A percentile compares a stretch with the other conserved stretches of the same genome.
phyloP scores from a whole-genome alignment of 148 eudicot species.

The Euryodendron excelsum region DNA sequence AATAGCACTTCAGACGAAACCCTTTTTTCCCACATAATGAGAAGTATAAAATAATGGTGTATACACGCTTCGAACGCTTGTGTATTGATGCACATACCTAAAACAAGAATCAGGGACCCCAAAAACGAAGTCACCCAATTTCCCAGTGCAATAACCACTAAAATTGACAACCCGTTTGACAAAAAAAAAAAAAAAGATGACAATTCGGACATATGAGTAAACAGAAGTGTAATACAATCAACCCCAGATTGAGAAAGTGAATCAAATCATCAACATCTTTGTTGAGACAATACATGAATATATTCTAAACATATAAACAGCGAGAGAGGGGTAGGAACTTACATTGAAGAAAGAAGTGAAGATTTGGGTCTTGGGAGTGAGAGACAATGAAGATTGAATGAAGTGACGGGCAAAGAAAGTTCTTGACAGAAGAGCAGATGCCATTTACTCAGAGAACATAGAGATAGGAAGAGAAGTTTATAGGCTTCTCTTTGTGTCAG shows the following conservation, averaged over 20 bases:
- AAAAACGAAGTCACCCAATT: background rate
- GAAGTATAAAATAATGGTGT: background rate
- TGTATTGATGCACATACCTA: background rate
- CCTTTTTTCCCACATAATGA: background rate
- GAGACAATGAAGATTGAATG: slow-evolving; percentile 29
- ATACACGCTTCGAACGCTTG: background rate
- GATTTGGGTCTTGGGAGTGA: slow-evolving; percentile 26
- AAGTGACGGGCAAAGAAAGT: slow-evolving; percentile 39
- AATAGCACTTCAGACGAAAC: background rate
- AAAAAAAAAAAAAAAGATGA: background rate
- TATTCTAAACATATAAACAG: background rate
- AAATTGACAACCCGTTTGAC: background rate
- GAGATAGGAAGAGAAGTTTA: background rate
- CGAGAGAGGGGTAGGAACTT: slow-evolving; percentile 16
- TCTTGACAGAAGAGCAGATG: slow-evolving; percentile 53
- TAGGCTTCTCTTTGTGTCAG: no score
- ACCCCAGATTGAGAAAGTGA: background rate
- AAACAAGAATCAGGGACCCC: background rate
- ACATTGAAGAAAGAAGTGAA: slow-evolving; percentile 34
- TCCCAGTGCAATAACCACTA: background rate
- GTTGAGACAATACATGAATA: background rate
- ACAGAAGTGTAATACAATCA: no score
- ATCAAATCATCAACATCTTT: background rate
- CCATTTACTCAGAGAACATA: slow-evolving; percentile 36
- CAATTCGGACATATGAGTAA: no score